Percentiles rank a stretch among this genome's conserved stretches.
Conservation (phyloP, 306 rosid genomes). For the Gastrolobium villosum region DNA sequence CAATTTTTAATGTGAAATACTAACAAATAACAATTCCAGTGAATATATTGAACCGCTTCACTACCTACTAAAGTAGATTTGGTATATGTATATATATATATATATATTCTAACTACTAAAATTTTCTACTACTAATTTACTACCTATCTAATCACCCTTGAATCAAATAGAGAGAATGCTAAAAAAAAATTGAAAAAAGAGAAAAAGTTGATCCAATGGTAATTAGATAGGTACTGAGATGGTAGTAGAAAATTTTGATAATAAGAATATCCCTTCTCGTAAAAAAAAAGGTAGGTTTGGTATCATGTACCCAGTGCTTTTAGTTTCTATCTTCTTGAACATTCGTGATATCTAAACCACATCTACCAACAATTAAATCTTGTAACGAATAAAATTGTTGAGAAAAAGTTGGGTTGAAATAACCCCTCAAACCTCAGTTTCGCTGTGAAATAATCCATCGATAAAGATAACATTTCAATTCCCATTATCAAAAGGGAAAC, state of each 20-base stretch:
- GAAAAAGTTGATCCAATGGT: too few relatives aligned
- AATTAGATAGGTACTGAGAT: too few relatives aligned
- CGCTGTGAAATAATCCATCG: constrained; percentile 20
- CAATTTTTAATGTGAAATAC: constrained; percentile 15
- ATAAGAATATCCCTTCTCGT: too few relatives aligned
- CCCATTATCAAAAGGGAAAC: not conserved
- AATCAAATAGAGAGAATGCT: too few relatives aligned
- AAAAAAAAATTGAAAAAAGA: too few relatives aligned
- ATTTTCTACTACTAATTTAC: too few relatives aligned
- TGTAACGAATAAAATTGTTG: not conserved
- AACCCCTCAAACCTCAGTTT: not conserved
- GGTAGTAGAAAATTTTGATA: too few relatives aligned
- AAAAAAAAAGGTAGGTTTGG: constrained; percentile 31
- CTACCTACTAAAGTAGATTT: constrained; percentile 32
- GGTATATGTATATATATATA: too few relatives aligned
- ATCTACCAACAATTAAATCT: not conserved
- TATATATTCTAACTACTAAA: too few relatives aligned
- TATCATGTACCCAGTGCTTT: constrained; percentile 11
- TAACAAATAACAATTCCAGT: constrained; percentile 20
- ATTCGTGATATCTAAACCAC: constrained; percentile 33
- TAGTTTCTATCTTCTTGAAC: constrained; percentile 17
- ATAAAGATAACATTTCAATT: constrained; percentile 37
- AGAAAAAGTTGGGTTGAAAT: not conserved
- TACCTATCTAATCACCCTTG: too few relatives aligned
- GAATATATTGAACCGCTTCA: constrained; percentile 27